A percentile compares a stretch with the other conserved stretches of the same genome.
phyloP scores from a whole-genome alignment of 768 basidiomycete genomes.

The Podaxis rugospora region DNA sequence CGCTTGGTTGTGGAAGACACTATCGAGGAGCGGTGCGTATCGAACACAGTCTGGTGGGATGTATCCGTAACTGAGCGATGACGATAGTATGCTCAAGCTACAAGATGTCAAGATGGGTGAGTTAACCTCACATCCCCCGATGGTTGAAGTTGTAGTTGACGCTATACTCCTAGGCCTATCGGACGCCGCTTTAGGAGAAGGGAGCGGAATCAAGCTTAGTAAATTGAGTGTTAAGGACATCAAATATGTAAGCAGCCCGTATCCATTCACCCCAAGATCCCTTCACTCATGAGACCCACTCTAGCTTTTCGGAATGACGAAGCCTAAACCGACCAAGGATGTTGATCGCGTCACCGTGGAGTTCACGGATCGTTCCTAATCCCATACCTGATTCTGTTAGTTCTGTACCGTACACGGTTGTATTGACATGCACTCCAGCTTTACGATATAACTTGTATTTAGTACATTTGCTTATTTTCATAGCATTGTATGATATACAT shows the following conservation, averaged over 20 bases:
- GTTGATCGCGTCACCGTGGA: neutral
- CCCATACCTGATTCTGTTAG: neutral
- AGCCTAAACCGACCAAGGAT: neutral
- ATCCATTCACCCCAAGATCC: neutral
- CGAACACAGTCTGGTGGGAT: no score
- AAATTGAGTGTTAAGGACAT: conserved; percentile 69
- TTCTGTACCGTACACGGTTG: neutral
- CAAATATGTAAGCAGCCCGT: conserved; percentile 42
- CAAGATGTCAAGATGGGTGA: conserved; percentile 62
- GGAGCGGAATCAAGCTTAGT: conserved; percentile 53
- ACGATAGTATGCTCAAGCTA: conserved; percentile 55
- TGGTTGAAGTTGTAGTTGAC: neutral
- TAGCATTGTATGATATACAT: no score
- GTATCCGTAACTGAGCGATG: neutral
- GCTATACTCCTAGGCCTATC: conserved; percentile 41
- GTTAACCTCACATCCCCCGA: conserved; percentile 11
- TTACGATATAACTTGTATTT: neutral
- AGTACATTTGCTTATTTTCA: neutral
- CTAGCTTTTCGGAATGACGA: conserved; percentile 34
- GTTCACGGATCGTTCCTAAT: neutral
- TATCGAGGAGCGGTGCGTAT: conserved; percentile 68
- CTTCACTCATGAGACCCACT: neutral
- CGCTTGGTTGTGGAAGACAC: conserved; percentile 63
- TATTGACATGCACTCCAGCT: neutral
- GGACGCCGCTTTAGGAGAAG: conserved; percentile 70